Conservation (phyloP, 306 rosid species). For the Lagenaria siceraria region DNA sequence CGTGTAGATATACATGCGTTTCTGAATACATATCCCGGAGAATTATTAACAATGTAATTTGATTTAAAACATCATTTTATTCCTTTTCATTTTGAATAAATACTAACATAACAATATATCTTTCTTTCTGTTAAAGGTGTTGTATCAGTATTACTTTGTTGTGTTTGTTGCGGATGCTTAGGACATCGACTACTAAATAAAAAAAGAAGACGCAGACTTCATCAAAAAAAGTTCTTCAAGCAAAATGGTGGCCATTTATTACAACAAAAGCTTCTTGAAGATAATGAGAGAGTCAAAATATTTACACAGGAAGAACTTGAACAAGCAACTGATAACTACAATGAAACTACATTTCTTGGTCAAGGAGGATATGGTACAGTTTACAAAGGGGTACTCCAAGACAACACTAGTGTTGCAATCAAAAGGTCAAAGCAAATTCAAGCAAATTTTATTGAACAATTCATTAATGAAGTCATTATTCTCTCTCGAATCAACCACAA, state of each 20-base stretch:
- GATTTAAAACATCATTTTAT: background rate
- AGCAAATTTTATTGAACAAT: constrained; percentile 19
- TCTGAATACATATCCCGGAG: too few relatives aligned
- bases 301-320: too few relatives aligned
- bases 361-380: too few relatives aligned
- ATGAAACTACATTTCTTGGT: too few relatives aligned
- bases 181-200: constrained; percentile 6
- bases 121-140: constrained; percentile 19
- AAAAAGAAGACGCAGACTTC: constrained; percentile 9
- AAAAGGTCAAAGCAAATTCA: constrained; percentile 29
- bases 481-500: constrained; percentile 10
- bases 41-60: too few relatives aligned
- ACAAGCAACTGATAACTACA: too few relatives aligned
- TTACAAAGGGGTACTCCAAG: background rate
- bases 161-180: background rate
- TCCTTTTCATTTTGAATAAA: background rate
- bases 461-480: constrained; percentile 35
- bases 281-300: too few relatives aligned
- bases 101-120: background rate
- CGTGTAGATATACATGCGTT: too few relatives aligned
- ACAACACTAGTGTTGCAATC: constrained; percentile 17
- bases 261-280: background rate
- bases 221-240: constrained; percentile 24
- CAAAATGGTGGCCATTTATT: constrained; percentile 47
- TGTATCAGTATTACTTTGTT: constrained; percentile 17